Percentiles rank a stretch among this genome's conserved stretches.
Evolutionary conservation across 1,284 basidiomycete species (phyloP).

Genomic region (Sanghuangporus sanghuang): DNA sequence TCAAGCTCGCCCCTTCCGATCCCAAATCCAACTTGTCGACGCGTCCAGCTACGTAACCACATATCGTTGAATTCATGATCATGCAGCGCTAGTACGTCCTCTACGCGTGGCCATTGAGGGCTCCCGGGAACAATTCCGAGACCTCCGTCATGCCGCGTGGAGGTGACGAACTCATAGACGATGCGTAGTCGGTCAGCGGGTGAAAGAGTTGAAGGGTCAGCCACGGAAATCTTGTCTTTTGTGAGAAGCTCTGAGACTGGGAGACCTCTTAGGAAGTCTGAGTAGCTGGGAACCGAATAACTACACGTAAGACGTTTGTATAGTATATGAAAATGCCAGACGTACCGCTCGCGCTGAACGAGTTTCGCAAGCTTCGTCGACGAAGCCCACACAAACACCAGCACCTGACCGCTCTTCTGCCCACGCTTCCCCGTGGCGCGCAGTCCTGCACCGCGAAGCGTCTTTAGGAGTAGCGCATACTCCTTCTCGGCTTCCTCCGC

Average conservation of each 20-base stretch:
- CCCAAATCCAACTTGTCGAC: constrained; percentile 49
- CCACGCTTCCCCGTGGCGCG: constrained; percentile 69
- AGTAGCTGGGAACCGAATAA: constrained; percentile 35
- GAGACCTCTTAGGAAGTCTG: constrained; percentile 59
- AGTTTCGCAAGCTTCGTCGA: constrained; percentile 58
- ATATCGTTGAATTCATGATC: constrained; percentile 73
- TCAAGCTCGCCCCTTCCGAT: constrained; percentile 44
- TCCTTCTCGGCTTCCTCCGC: constrained; percentile 60
- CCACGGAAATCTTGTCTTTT: constrained; percentile 32
- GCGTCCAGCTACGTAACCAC: constrained; percentile 67
- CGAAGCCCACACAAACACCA: constrained; percentile 77
- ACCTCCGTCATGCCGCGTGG: constrained; percentile 65
- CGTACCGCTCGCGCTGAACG: constrained; percentile 72
- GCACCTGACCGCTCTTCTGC: constrained; percentile 69
- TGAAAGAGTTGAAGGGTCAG: constrained; percentile 42
- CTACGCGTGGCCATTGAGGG: constrained; percentile 72
- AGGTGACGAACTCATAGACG: constrained; percentile 71
- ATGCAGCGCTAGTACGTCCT: constrained; percentile 79
- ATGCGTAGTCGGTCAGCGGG: constrained; percentile 78
- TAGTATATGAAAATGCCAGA: constrained; percentile 9
- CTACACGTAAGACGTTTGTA: constrained; percentile 12
- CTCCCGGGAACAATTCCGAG: constrained; percentile 72
- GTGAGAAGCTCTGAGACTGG: constrained; percentile 41
- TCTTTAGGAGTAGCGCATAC: constrained; percentile 59
- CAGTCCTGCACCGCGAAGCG: constrained; percentile 56